Base-by-base conservation (phyloP, 768 basidiomycete genomes). In the Porphyrellus cyaneotinctus region DNA sequence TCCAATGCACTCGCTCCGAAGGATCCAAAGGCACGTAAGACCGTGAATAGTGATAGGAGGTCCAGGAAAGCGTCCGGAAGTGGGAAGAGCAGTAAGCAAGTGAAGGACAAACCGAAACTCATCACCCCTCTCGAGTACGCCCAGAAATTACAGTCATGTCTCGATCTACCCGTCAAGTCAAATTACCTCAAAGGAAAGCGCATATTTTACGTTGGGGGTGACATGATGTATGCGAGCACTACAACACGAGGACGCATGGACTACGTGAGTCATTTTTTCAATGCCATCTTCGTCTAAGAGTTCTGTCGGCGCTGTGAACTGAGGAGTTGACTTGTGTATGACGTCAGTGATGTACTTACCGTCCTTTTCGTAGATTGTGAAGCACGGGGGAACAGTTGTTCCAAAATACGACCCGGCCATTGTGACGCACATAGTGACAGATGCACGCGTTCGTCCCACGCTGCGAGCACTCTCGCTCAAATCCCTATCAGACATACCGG, bases 351-450 rank as follows among this genome's bases (percentile, higher is more conserved):
- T 22, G 26, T 39, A 20, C 58, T 65, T n/a, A 62, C 12, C 11
- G 1, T 33, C 12, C 10, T 28, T 43, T 32, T 6, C 11, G 26
- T 56, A 91, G 88, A 79, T 91, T 36, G 72, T 83, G 38, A 74
- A 72, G 53, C 70, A 80, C 56, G 89, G 89, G 12, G 89, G 80
- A 39, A 79, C 75, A 20, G 70, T 91, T 23, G 67, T 80, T 35
- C 76, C 85, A 3, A 70, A 60, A 32, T 91, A 79, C 59, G 82
- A 90, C 56, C 70, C 80, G 3, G 55, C 61, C 6, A 55, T 65
- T 9, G 79, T 85, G 26, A 88, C 88, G 4, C 85, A 89, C 59
- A 83, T 91, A 47, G 74, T 91, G 30, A 81, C 82, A 8, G 82
- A 81, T 46, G 59, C 61, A 2, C 56, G 54, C 18, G 43, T 60